These are phyloP conservation scores for Vicia faba DNA, from an alignment of 306 rosid species.

Conservation along the genomic window DNA sequence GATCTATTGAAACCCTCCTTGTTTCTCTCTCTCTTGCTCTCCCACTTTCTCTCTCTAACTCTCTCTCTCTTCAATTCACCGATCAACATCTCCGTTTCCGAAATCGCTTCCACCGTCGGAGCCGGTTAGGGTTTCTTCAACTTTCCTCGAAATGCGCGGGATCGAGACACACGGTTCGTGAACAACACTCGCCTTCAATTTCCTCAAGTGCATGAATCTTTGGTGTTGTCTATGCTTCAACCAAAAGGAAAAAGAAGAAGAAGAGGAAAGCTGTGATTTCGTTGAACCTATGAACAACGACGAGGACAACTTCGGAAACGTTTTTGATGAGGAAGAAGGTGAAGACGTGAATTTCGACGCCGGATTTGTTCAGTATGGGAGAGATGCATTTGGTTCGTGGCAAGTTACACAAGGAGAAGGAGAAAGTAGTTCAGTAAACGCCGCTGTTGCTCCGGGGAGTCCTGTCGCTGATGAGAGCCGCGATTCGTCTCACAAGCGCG, in stretches of 20 bases:
- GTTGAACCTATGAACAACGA: constrained; percentile 43
- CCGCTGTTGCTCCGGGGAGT: constrained; percentile 37
- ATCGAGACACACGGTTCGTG: constrained; percentile 55
- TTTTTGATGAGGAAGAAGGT: constrained; percentile 3
- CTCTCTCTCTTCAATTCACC: background rate
- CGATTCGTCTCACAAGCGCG: constrained; percentile 75
- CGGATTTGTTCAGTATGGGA: constrained; percentile 27
- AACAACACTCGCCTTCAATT: constrained; percentile 29
- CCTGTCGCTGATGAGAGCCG: constrained; percentile 45
- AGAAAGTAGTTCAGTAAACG: constrained; percentile 61
- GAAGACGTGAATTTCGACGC: constrained; percentile 38
- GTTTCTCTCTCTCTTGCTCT: too few species aligned
- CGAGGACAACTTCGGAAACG: constrained; percentile 46
- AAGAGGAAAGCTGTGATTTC: constrained; percentile 34
- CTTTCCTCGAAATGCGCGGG: constrained; percentile 53
- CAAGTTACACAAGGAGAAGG: constrained; percentile 44
- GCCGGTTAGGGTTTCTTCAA: constrained; percentile 60
- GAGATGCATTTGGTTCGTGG: background rate
- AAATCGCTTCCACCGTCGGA: constrained; percentile 1
- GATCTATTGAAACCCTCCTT: too few species aligned
- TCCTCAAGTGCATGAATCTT: constrained; percentile 70
- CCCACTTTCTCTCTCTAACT: constrained; percentile 1
- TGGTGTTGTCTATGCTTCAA: constrained; percentile 78
- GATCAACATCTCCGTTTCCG: constrained; percentile 7
- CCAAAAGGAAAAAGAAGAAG: constrained; percentile 53